These are phyloP conservation scores for Penicillium crystallinum DNA, from an alignment of 495 filamentous ascomycete species.

Conservation along the genomic window DNA sequence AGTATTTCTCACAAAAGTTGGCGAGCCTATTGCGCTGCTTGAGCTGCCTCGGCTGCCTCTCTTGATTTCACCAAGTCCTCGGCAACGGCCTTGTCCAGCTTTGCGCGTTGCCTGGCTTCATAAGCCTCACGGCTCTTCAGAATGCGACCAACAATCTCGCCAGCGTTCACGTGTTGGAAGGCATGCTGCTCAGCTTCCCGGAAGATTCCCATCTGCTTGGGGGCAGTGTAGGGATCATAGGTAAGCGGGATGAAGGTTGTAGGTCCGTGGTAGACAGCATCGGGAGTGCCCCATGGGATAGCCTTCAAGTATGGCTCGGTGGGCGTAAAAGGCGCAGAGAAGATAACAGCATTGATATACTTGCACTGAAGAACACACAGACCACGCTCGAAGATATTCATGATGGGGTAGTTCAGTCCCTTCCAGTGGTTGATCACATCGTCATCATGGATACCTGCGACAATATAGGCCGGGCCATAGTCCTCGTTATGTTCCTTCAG, in stretches of 20 bases:
- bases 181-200: slow-evolving; percentile 64
- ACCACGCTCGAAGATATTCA: slow-evolving; percentile 96
- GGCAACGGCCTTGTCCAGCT: slow-evolving; percentile 72
- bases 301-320: slow-evolving; percentile 67
- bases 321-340: slow-evolving; percentile 83
- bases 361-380: slow-evolving; percentile 93
- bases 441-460: slow-evolving; percentile 92
- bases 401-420: slow-evolving; percentile 96
- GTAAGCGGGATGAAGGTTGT: slow-evolving; percentile 85
- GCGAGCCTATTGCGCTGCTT: slow-evolving; percentile 9
- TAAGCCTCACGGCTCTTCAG: slow-evolving; percentile 77
- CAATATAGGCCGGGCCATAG: slow-evolving; percentile 75
- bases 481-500: slow-evolving; percentile 57
- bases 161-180: slow-evolving; percentile 84
- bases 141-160: slow-evolving; percentile 86
- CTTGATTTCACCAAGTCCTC: slow-evolving; percentile 51
- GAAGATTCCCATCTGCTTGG: slow-evolving; percentile 76
- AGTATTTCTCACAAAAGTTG: background rate
- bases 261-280: slow-evolving; percentile 89
- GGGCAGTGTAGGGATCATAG: slow-evolving; percentile 78
- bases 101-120: slow-evolving; percentile 83
- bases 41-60: slow-evolving; percentile 19
- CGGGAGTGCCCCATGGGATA: slow-evolving; percentile 68
- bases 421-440: slow-evolving; percentile 92
- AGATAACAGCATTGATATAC: slow-evolving; percentile 83